Evolutionary conservation across 2,329 filamentous ascomycete species (phyloP), one percentile per base, ranked within the genome.

Genomic region (Arachnomyces sp.): DNA sequence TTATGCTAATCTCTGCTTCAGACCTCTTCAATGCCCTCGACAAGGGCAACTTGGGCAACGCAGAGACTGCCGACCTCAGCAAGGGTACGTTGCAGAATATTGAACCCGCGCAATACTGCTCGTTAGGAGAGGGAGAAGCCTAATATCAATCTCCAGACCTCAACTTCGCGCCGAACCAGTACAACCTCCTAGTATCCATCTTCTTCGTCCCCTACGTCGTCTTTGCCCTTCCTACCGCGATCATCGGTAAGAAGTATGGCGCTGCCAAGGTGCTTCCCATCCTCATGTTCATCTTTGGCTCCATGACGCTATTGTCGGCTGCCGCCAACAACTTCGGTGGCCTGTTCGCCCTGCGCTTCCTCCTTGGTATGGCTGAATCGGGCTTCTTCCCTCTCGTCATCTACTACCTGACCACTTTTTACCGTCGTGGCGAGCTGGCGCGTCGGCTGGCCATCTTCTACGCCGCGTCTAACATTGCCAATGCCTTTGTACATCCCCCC

Each of bases 141-240:
- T 71, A 71, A 49, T 60, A 61, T 25, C 71, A 71, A 45, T 48
- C 70, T 14, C 56, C 31, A 64, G 63, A 65, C 38, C 63, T 85
- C 14, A 57, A 74, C 25, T 79, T 87, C 60, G 70, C 70, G 32
- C 58, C 63, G 1, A 71, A 77, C 46, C 72, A 84, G 55, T 84
- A 86, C 63, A 85, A 84, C 55, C 71, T 78, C 18, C 72, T 85
- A 35, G 60, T 86, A 28, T 73, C 71, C 38, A 78, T 88, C 47
- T 88, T 88, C 67, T 88, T 83, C 59, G 69, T 87, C 5, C 82
- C 82, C 0, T 86, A 82, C 55, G 81, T 85, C 28, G 54, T 87
- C 2, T 82, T 79, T 39, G 81, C 79, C 2, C 80, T 79, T 0
- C 76, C 79, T 2, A 60, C 84, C 30, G 70, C 67, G 9, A 80